Percentiles rank a stretch among this genome's conserved stretches.
These are phyloP conservation scores for Ustilago vetiveriae DNA, from an alignment of 1,284 basidiomycete genomes.

Conservation along the genomic window DNA sequence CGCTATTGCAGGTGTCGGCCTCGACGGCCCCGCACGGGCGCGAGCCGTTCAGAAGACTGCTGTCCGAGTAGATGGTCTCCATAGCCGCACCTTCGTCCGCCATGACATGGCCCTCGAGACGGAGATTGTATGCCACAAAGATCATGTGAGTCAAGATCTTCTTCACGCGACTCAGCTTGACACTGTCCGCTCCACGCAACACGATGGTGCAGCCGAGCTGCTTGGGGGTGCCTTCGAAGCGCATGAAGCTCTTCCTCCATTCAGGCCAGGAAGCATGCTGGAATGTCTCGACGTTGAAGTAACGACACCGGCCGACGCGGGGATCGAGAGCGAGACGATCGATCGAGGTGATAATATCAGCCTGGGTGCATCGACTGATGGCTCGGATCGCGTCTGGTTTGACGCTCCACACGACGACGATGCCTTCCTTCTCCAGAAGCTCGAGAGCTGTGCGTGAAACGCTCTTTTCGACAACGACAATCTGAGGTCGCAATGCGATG, in stretches of 20 bases:
- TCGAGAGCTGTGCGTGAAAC: conserved; percentile 92
- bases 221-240: conserved; percentile 85
- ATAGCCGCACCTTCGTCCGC: conserved; percentile 76
- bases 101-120: conserved; percentile 92
- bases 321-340: conserved; percentile 92
- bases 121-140: conserved; percentile 87
- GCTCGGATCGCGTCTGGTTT: conserved; percentile 87
- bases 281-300: conserved; percentile 90
- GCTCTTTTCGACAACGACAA: conserved; percentile 89
- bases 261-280: conserved; percentile 91
- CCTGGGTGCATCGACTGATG: conserved; percentile 91
- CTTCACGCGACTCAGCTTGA: conserved; percentile 84
- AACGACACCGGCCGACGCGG: conserved; percentile 86
- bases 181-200: conserved; percentile 85
- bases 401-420: conserved; percentile 89
- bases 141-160: conserved; percentile 89
- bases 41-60: conserved; percentile 27
- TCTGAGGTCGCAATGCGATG: conserved; percentile 86
- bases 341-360: conserved; percentile 93
- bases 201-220: conserved; percentile 95
- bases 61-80: conserved; percentile 50
- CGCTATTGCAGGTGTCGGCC: conserved; percentile 16
- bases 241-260: conserved; percentile 91
- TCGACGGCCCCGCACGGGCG: conserved; percentile 33
- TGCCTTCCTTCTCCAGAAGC: conserved; percentile 84